Conservation (phyloP, 2,329 filamentous ascomycete genomes). For the Hymenoscyphus salicellus region DNA sequence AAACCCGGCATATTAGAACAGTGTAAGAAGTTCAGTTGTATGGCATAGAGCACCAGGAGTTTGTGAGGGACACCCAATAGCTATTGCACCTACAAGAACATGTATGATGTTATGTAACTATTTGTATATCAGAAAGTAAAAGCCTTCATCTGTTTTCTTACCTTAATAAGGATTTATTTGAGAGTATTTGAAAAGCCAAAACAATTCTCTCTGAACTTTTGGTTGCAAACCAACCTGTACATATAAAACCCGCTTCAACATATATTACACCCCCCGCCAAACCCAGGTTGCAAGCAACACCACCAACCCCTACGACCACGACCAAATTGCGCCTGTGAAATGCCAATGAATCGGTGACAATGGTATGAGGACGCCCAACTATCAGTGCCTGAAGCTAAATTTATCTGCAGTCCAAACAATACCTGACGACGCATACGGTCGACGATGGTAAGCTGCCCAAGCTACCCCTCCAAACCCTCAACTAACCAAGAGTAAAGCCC, state of each 20-base stretch:
- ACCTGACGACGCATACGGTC: conserved; percentile 86
- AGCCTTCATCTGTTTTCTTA: not conserved
- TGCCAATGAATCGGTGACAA: conserved; percentile 28
- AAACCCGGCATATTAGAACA: not conserved
- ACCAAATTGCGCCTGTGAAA: conserved; percentile 13
- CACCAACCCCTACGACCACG: conserved; percentile 8
- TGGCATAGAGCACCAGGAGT: conserved; percentile 28
- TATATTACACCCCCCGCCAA: conserved; percentile 22
- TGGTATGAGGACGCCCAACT: conserved; percentile 27
- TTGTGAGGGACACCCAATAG: conserved; percentile 9
- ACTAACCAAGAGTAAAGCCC: conserved; percentile 53
- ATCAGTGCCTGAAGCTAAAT: conserved; percentile 19
- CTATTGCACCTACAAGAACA: not conserved
- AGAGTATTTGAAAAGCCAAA: no score
- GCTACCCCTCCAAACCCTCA: conserved; percentile 19
- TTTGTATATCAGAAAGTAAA: not conserved
- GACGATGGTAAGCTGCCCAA: conserved; percentile 66
- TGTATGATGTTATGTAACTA: not conserved
- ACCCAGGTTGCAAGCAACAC: conserved; percentile 16
- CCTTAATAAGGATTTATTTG: not conserved
- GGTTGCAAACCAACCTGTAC: not conserved
- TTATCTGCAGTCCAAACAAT: conserved; percentile 85
- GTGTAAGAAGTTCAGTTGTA: not conserved
- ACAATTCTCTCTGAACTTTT: not conserved
- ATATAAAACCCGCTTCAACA: not conserved